Percentiles rank a stretch among this genome's conserved stretches.
phyloP scores from a whole-genome alignment of 2,329 filamentous ascomycete species.

The Bipolaris gigantea region DNA sequence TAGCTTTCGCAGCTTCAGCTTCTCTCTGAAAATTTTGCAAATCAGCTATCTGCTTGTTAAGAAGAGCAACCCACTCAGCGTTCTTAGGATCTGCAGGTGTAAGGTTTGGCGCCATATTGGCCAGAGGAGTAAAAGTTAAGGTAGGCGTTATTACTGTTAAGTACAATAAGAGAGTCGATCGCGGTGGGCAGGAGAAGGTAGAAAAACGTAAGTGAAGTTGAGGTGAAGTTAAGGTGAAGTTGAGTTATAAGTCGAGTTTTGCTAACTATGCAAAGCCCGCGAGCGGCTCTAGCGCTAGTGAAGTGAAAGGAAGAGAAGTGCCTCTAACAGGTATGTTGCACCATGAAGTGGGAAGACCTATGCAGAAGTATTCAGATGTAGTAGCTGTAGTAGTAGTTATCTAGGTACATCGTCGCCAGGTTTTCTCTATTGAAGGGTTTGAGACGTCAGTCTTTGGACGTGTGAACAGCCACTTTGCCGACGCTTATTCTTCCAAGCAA shows the following conservation, averaged over 20 bases:
- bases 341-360: not conserved
- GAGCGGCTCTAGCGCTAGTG: not conserved
- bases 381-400: too few species aligned
- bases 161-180: not conserved
- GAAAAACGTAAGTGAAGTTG: too few species aligned
- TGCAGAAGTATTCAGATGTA: too few species aligned
- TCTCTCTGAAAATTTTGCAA: not conserved
- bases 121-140: not conserved
- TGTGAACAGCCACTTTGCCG: too few species aligned
- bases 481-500: too few species aligned
- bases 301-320: not conserved
- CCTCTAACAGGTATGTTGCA: not conserved
- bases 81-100: not conserved
- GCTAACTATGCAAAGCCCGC: not conserved
- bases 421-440: too few species aligned
- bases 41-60: conserved; percentile 2
- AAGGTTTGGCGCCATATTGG: not conserved
- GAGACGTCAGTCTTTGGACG: too few species aligned
- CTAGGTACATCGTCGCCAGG: too few species aligned
- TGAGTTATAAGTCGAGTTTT: not conserved
- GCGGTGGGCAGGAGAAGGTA: too few species aligned
- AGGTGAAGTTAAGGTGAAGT: conserved; percentile 5
- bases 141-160: not conserved
- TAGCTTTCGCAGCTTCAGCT: not conserved
- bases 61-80: conserved; percentile 5